Evolutionary conservation across 306 rosid genomes (phyloP).

Genomic region (Lablab purpureus): DNA sequence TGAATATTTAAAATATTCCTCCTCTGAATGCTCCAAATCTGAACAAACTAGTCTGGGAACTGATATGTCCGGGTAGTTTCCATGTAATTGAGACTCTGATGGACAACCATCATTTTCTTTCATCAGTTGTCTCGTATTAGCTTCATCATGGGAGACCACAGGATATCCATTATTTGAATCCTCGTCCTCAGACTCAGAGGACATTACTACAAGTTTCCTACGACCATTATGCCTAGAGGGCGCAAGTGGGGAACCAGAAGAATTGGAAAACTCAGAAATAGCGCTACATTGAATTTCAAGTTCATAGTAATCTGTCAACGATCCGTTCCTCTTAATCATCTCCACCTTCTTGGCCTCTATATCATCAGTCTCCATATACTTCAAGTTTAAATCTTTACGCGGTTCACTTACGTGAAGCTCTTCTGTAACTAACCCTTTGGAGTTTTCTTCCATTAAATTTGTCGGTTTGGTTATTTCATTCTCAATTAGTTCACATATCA

Average conservation of each 20-base stretch:
- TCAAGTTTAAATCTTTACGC: constrained; percentile 47
- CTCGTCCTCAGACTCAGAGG: constrained; percentile 94
- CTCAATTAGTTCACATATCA: constrained; percentile 73
- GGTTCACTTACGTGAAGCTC: constrained; percentile 51
- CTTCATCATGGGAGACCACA: constrained; percentile 44
- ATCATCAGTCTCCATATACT: constrained; percentile 47
- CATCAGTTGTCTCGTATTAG: constrained; percentile 44
- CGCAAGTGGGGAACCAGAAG: constrained; percentile 58
- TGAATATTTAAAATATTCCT: constrained; percentile 46
- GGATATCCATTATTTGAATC: constrained; percentile 42
- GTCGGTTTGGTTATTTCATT: constrained; percentile 61
- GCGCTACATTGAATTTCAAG: constrained; percentile 60
- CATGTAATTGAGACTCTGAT: constrained; percentile 48
- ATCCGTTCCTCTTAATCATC: constrained; percentile 80
- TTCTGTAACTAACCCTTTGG: constrained; percentile 51
- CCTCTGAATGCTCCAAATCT: constrained; percentile 56
- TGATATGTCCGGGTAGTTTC: constrained; percentile 46
- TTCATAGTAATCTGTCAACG: constrained; percentile 59
- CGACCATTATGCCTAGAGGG: constrained; percentile 53
- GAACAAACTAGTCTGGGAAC: constrained; percentile 53
- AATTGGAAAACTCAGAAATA: constrained; percentile 59
- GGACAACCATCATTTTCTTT: constrained; percentile 45
- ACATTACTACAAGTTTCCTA: constrained; percentile 74
- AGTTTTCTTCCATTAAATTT: constrained; percentile 59
- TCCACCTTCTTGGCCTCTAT: constrained; percentile 74